phyloP scores from a whole-genome alignment of 768 basidiomycete genomes.

The Pholiota microspora region DNA sequence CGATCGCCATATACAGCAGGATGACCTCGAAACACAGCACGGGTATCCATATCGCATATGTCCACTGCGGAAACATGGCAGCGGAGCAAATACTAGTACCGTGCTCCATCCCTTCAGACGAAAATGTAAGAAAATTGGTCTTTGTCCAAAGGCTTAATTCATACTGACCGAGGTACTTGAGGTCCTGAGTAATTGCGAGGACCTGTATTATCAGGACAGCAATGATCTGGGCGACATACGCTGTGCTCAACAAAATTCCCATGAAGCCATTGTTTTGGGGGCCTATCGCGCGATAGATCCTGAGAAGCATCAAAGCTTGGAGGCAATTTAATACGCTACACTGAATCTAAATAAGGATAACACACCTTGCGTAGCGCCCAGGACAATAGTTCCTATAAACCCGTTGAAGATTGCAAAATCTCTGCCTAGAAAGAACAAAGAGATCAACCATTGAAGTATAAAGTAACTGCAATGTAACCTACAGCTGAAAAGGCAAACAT shows the following conservation, averaged over 20 bases:
- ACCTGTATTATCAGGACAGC: background rate
- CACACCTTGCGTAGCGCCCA: background rate
- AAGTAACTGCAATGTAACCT: too few relatives aligned
- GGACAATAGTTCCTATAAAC: background rate
- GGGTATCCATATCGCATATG: background rate
- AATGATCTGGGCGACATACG: too few relatives aligned
- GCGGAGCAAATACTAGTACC: too few relatives aligned
- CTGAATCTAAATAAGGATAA: background rate
- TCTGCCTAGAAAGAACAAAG: background rate
- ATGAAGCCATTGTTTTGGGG: too few relatives aligned
- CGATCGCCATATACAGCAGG: background rate
- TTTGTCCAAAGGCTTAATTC: too few relatives aligned
- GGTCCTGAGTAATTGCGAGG: background rate
- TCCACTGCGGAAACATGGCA: background rate
- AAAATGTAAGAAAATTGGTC: too few relatives aligned
- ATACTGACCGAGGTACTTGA: background rate
- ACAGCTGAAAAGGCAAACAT: background rate
- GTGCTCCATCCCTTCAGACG: too few relatives aligned
- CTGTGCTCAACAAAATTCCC: too few relatives aligned
- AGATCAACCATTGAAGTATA: too few relatives aligned
- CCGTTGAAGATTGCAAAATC: background rate
- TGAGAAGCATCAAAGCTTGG: background rate
- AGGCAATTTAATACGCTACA: background rate
- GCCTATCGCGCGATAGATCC: background rate
- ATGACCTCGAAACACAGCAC: background rate